A percentile compares a stretch with the other conserved stretches of the same genome.
These are phyloP conservation scores for Neurospora sp. DNA, from an alignment of 495 filamentous ascomycete species.

Conservation along the genomic window DNA sequence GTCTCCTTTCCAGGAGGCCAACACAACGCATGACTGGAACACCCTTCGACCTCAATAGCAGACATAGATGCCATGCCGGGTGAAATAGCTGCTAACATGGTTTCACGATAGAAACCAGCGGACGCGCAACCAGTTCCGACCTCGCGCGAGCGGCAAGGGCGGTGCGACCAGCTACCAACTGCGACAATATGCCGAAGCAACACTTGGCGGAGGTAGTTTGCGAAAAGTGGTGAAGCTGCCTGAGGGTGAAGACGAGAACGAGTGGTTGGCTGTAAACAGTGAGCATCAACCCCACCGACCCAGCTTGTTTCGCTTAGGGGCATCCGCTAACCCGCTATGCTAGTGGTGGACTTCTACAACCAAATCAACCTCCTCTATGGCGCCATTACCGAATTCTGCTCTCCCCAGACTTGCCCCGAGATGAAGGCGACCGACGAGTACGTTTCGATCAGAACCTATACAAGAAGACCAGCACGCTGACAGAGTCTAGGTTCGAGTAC, in stretches of 20 bases:
- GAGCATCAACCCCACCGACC: constrained; percentile 11
- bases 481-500: constrained; percentile 71
- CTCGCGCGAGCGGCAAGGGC: constrained; percentile 75
- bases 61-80: neutral
- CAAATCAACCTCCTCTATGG: constrained; percentile 98
- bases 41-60: neutral
- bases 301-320: neutral
- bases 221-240: constrained; percentile 93
- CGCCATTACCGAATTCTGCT: constrained; percentile 98
- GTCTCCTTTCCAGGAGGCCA: neutral
- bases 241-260: constrained; percentile 92
- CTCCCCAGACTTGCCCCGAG: constrained; percentile 89
- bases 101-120: constrained; percentile 62
- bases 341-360: constrained; percentile 99
- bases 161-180: constrained; percentile 87
- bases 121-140: constrained; percentile 83
- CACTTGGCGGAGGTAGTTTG: constrained; percentile 86
- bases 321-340: constrained; percentile 3
- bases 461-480: constrained; percentile 1
- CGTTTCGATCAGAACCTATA: constrained; percentile 10
- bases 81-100: constrained; percentile 11
- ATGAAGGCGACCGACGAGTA: constrained; percentile 99
- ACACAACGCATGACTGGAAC: neutral
- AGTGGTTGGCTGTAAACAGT: constrained; percentile 97
- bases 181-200: constrained; percentile 95